Evolutionary conservation across 2,329 filamentous ascomycete genomes (phyloP).

Genomic region (Beauveria australis): DNA sequence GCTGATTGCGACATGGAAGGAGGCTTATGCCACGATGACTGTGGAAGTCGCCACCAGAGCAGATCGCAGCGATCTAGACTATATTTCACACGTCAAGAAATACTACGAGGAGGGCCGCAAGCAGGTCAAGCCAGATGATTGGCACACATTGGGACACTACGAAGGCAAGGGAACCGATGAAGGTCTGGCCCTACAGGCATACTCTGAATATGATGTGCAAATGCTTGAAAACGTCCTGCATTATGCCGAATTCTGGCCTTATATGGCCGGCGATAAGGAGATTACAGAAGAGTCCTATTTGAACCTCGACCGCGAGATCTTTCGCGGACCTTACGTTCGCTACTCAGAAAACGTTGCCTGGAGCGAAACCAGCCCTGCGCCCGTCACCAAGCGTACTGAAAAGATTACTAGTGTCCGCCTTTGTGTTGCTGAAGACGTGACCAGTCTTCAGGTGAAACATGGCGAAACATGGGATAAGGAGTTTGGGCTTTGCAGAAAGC

Average conservation of each 20-base stretch:
- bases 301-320: conserved; percentile 1
- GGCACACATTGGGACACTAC: background rate
- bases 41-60: background rate
- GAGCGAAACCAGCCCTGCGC: background rate
- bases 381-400: background rate
- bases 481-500: background rate
- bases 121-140: background rate
- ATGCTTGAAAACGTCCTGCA: background rate
- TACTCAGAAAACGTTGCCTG: background rate
- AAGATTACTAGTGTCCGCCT: background rate
- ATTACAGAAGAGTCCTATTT: background rate
- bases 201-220: background rate
- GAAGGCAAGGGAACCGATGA: background rate
- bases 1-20: background rate
- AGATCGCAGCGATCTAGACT: background rate
- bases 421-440: background rate
- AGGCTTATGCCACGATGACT: background rate
- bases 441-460: background rate
- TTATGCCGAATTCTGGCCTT: background rate
- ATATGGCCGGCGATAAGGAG: background rate
- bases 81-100: background rate
- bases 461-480: background rate
- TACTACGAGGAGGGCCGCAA: background rate
- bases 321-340: background rate
- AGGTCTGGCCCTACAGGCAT: background rate